Evolutionary conservation across 164 flowering plant genomes (phyloP).

Genomic region (Vitis vinifera): DNA sequence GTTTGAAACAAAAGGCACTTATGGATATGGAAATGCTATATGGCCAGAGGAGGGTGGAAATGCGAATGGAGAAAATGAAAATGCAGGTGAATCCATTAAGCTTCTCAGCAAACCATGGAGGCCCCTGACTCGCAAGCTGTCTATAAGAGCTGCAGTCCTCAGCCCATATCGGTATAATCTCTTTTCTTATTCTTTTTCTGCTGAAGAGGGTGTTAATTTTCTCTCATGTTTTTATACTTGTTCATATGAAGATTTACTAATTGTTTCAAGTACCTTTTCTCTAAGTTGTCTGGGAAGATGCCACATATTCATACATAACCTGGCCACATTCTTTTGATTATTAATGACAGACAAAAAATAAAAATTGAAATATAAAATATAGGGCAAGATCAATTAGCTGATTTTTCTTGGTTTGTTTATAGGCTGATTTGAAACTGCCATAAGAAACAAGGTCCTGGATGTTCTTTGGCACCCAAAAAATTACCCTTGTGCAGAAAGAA

Average conservation of each 20-base stretch:
- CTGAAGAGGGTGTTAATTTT: neutral
- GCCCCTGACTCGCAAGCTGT: conserved; percentile 71
- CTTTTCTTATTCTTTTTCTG: neutral
- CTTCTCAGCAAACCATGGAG: conserved; percentile 63
- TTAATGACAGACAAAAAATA: too few species aligned
- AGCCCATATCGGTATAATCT: conserved; percentile 73
- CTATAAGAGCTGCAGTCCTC: conserved; percentile 66
- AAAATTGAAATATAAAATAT: too few species aligned
- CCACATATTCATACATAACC: neutral
- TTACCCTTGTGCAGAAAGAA: too few species aligned
- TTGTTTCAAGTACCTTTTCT: neutral
- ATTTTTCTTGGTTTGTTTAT: too few species aligned
- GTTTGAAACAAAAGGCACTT: conserved; percentile 72
- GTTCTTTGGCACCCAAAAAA: too few species aligned
- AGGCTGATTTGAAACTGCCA: too few species aligned
- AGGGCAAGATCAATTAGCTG: too few species aligned
- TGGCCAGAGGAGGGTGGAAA: conserved; percentile 56
- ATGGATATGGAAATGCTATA: conserved; percentile 83
- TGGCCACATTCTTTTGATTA: too few species aligned
- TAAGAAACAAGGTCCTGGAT: too few species aligned
- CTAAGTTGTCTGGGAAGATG: neutral
- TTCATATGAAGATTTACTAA: neutral
- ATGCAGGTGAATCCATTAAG: conserved; percentile 17
- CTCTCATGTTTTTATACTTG: neutral
- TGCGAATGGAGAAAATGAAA: conserved; percentile 25